phyloP scores from a whole-genome alignment of 495 filamentous ascomycete species.

The Aspergillus haitiensis region DNA sequence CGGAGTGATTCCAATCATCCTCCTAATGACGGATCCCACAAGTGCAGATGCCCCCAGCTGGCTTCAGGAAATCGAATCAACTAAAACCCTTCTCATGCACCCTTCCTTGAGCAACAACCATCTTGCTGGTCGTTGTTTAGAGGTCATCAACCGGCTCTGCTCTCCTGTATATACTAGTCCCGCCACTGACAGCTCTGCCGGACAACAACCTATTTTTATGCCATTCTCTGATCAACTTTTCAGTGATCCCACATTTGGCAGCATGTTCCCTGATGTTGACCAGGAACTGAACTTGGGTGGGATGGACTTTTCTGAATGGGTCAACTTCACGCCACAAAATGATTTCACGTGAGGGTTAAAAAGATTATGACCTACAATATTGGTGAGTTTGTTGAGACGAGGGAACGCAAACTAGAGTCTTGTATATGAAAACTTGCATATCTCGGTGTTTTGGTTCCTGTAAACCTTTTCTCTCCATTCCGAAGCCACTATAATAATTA shows the following conservation, averaged over 20 bases:
- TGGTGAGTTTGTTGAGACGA: background rate
- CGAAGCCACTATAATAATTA: no score
- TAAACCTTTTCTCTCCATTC: background rate
- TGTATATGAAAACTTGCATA: slow-evolving; percentile 1
- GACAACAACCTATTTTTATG: slow-evolving; percentile 35
- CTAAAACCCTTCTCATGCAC: slow-evolving; percentile 46
- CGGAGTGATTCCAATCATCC: slow-evolving; percentile 50
- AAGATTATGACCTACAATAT: background rate
- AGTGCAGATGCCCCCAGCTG: slow-evolving; percentile 44
- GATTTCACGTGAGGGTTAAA: slow-evolving; percentile 25
- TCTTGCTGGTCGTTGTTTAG: slow-evolving; percentile 45
- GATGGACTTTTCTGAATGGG: slow-evolving; percentile 51
- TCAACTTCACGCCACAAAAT: slow-evolving; percentile 38
- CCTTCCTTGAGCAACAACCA: slow-evolving; percentile 45
- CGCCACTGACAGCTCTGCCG: slow-evolving; percentile 9
- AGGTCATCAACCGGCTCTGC: slow-evolving; percentile 48
- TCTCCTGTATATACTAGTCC: slow-evolving; percentile 31
- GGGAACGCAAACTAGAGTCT: background rate
- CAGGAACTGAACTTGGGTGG: slow-evolving; percentile 37
- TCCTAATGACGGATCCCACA: slow-evolving; percentile 50
- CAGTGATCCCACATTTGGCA: slow-evolving; percentile 37
- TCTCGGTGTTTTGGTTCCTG: background rate
- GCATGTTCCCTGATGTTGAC: slow-evolving; percentile 42
- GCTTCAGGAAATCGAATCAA: slow-evolving; percentile 49
- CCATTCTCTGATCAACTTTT: slow-evolving; percentile 47